phyloP scores from a whole-genome alignment of 2,329 filamentous ascomycete genomes.

The Fusarium duplospermum region DNA sequence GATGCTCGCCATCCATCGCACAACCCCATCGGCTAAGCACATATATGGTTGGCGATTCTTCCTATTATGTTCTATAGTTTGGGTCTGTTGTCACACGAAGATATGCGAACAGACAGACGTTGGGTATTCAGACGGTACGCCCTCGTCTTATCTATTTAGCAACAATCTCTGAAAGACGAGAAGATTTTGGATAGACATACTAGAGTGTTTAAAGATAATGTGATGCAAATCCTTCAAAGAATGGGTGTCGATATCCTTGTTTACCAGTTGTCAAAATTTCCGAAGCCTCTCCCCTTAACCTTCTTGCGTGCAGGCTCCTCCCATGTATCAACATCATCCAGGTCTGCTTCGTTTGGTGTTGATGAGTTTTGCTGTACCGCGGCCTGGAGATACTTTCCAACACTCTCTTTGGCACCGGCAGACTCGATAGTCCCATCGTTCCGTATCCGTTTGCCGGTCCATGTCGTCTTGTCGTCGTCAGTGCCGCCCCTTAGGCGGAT shows the following conservation, averaged over 20 bases:
- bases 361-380: constrained; percentile 48
- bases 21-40: not conserved
- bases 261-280: constrained; percentile 94
- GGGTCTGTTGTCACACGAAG: constrained; percentile 5
- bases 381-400: constrained; percentile 86
- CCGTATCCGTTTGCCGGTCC: constrained; percentile 93
- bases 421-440: constrained; percentile 69
- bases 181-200: constrained; percentile 27
- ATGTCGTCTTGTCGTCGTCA: constrained; percentile 91
- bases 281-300: constrained; percentile 81
- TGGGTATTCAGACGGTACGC: constrained; percentile 15
- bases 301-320: constrained; percentile 86
- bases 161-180: constrained; percentile 25
- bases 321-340: constrained; percentile 72
- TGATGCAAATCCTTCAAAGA: constrained; percentile 1
- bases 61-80: constrained; percentile 4
- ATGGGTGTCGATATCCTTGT: not conserved
- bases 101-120: constrained; percentile 12
- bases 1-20: constrained; percentile 2
- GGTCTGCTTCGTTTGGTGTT: constrained; percentile 68
- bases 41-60: not conserved
- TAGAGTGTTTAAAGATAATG: constrained; percentile 16
- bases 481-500: constrained; percentile 74
- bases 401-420: constrained; percentile 56
- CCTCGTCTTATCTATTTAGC: constrained; percentile 25